A percentile compares a stretch with the other conserved stretches of the same genome.
phyloP scores from a whole-genome alignment of 179 eudicot species.

The Corrigiola litoralis region DNA sequence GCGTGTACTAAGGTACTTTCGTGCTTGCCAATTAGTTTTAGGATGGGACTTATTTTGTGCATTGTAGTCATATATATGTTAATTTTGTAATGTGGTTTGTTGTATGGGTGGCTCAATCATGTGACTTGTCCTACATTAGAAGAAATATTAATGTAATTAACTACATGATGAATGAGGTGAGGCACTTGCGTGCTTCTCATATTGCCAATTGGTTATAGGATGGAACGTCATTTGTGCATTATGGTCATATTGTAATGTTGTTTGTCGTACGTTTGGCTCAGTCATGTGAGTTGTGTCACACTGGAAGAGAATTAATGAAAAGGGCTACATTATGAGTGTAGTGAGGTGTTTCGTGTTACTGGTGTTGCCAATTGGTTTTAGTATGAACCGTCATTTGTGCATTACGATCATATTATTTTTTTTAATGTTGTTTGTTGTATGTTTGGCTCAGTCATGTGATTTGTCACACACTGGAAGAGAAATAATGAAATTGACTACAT shows the following conservation, averaged over 20 bases:
- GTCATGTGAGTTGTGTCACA: not conserved
- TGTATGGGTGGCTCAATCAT: no score
- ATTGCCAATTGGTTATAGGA: no score
- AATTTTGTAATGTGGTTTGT: no score
- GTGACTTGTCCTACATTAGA: no score
- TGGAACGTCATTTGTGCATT: not conserved
- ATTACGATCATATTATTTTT: no score
- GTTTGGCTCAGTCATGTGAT: not conserved
- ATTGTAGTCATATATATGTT: no score
- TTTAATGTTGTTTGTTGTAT: not conserved
- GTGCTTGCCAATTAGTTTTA: no score
- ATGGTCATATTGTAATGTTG: not conserved
- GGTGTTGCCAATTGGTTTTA: not conserved
- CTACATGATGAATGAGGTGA: no score
- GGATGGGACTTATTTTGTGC: no score
- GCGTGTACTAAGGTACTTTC: no score
- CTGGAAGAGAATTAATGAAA: not conserved
- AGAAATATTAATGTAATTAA: no score
- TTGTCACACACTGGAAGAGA: not conserved
- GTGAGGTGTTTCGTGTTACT: not conserved
- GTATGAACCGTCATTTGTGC: not conserved
- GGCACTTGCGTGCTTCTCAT: no score
- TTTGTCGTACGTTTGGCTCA: not conserved
- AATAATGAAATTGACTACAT: not conserved
- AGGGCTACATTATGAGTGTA: not conserved